Evolutionary conservation across 345 rosid genomes (phyloP), one percentile per base, ranked within the genome.

Genomic region (Sisymbrium irio): DNA sequence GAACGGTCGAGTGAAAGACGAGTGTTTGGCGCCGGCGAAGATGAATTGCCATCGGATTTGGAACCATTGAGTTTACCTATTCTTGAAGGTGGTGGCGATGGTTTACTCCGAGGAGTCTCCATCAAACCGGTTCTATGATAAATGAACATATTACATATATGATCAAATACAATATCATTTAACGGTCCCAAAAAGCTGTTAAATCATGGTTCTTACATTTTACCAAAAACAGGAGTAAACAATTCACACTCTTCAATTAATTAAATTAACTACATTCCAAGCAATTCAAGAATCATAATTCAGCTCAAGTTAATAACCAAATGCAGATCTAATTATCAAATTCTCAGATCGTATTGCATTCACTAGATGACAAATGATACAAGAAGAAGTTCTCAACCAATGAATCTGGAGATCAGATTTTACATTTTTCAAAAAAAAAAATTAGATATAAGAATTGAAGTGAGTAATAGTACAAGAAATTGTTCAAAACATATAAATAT

Each of bases 31-130:
- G 76, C 58, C 0, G 93, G 83, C 20, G 89, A 82, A 59, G 84
- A 72, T 6, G 92, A 82, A 77, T 78, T 89, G 58, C 87, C 59
- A 44, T 87, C 92, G 35, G 91, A 76, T 74, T 86, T 92, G 60
- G 83, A 27, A 47, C 65, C 79, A 75, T 69, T 79, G 42, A 82
- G 33, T 74, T 86, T 86, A 78, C 87, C 82, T 19, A 84, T 76
- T 82, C 85, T 80, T 1, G 96, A 82, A 62, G 89, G 83, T 32
- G 92, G 88, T 22, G 88, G 90, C 7, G 96, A 78, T 61, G 84
- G 74, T 80, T 89, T 93, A 79, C 78, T 79, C 42, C 96, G 93
- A 82, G 98, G 78, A 51, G 79, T 86, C 78, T 93, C 98, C 79
- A 83, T 82, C 69, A 86, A 80, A 46, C 86, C 80, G 63, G 98